Conservation (phyloP, 2,329 filamentous ascomycete genomes). For the Aspergillus awamori region DNA sequence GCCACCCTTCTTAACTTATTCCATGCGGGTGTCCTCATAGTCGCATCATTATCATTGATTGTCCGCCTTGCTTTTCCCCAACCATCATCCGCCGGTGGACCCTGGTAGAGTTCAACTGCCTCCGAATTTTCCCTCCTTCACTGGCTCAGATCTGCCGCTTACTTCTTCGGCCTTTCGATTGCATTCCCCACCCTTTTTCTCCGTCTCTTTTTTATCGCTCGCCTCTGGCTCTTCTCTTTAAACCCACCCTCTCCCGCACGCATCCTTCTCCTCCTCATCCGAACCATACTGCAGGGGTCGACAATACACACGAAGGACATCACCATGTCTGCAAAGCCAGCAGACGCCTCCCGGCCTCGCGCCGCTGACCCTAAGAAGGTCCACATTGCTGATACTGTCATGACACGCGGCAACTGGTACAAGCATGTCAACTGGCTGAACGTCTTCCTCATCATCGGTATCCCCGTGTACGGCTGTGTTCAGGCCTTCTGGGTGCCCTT, state of each 20-base stretch:
- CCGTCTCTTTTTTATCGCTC: slow-evolving; percentile 16
- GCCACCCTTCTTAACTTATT: slow-evolving; percentile 13
- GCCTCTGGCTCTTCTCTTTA: slow-evolving; percentile 16
- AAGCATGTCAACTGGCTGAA: slow-evolving; percentile 96
- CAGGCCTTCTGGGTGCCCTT: slow-evolving; percentile 78
- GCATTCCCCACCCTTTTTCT: slow-evolving; percentile 11
- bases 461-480: slow-evolving; percentile 74
- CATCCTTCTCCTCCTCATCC: not conserved
- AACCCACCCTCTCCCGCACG: slow-evolving; percentile 6
- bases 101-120: slow-evolving; percentile 19
- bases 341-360: slow-evolving; percentile 37
- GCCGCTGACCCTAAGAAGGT: slow-evolving; percentile 64
- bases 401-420: slow-evolving; percentile 83
- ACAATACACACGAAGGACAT: not conserved
- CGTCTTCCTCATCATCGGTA: slow-evolving; percentile 74
- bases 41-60: slow-evolving; percentile 13
- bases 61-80: slow-evolving; percentile 24
- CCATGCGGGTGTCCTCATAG: not conserved
- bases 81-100: slow-evolving; percentile 26
- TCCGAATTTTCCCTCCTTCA: slow-evolving; percentile 13
- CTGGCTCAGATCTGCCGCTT: slow-evolving; percentile 5
- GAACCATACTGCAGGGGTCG: slow-evolving; percentile 1
- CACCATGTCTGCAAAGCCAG: slow-evolving; percentile 42
- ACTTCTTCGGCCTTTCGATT: slow-evolving; percentile 6
- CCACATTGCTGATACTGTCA: slow-evolving; percentile 81